Base-by-base conservation (phyloP, 371 early-diverging fungal genomes). In the Batrachochytrium dendrobatidis region DNA sequence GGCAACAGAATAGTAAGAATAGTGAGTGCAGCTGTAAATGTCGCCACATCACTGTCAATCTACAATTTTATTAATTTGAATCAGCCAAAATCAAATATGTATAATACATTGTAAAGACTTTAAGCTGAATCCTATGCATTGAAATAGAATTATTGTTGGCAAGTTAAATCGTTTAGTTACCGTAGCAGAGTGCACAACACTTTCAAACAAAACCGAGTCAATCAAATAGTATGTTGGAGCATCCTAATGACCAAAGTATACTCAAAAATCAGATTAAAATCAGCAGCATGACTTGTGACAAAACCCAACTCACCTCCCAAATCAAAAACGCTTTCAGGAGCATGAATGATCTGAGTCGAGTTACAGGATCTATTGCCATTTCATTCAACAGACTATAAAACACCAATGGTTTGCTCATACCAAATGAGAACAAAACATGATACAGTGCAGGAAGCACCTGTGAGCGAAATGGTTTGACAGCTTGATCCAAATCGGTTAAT, bases 141-240 rank as follows among this genome's bases (percentile, higher is more conserved):
- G n/a, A n/a, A n/a, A n/a, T n/a, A n/a, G n/a, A n/a, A n/a, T n/a
- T n/a, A n/a, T n/a, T n/a, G n/a, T n/a, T n/a, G n/a, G n/a, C n/a
- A n/a, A n/a, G n/a, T n/a, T n/a, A n/a, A n/a, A n/a, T n/a, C n/a
- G n/a, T n/a, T n/a, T n/a, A n/a, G n/a, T n/a, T n/a, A n/a, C 28
- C 26, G 53, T 20, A n/a, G 45, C 20, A 8, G 60, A 43, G n/a
- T 25, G n/a, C 8, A 53, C 33, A 39, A 59, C 26, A 7, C 32
- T 28, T 29, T 50, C 29, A 32, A 51, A 59, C 2, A 59, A 44
- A 29, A 28, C 30, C 5, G 60, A 52, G 22, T 59, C 60, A 1
- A 59, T 44, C 6, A 59, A 30, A 35, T 59, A 59, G 24, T 49
- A 59, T 39, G 60, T 59, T 20, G 60, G 60, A 29, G 60, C 46